These are phyloP conservation scores for Aegilops longissima DNA, from an alignment of 176 grass and related monocot species.

Conservation along the genomic window DNA sequence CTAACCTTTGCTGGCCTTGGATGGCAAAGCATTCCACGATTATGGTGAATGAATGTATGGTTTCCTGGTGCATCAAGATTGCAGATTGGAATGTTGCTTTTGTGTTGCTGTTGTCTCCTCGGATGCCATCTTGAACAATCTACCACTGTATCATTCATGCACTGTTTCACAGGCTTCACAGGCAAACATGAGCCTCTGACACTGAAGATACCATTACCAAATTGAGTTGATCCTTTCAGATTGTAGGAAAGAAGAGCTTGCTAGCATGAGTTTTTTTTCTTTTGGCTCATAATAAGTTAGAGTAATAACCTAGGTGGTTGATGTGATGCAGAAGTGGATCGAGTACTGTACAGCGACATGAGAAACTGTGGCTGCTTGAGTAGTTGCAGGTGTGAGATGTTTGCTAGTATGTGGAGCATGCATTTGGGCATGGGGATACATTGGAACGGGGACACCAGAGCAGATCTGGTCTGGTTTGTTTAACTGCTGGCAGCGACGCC, in stretches of 20 bases:
- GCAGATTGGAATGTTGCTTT: neutral
- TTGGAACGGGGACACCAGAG: neutral
- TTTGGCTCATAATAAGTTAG: too few relatives aligned
- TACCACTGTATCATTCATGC: too few relatives aligned
- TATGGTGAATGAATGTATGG: neutral
- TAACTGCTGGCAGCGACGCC: neutral
- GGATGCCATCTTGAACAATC: neutral
- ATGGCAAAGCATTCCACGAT: neutral
- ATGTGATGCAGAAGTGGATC: neutral
- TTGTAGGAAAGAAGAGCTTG: too few relatives aligned
- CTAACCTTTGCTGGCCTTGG: neutral
- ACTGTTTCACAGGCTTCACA: too few relatives aligned
- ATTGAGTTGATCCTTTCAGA: too few relatives aligned
- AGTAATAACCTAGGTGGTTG: too few relatives aligned
- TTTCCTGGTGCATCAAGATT: conserved; percentile 12
- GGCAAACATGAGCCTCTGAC: too few relatives aligned
- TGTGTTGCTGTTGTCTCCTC: neutral
- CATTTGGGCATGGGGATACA: neutral
- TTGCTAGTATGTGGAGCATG: neutral
- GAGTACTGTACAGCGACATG: neutral
- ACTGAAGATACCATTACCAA: too few relatives aligned
- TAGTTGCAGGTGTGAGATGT: neutral
- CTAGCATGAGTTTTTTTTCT: too few relatives aligned
- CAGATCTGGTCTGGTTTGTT: neutral
- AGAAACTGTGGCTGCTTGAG: neutral